A percentile compares a stretch with the other conserved stretches of the same genome.
These are phyloP conservation scores for Corymbia calophylla DNA, from an alignment of 441 rosid genomes.

Conservation along the genomic window DNA sequence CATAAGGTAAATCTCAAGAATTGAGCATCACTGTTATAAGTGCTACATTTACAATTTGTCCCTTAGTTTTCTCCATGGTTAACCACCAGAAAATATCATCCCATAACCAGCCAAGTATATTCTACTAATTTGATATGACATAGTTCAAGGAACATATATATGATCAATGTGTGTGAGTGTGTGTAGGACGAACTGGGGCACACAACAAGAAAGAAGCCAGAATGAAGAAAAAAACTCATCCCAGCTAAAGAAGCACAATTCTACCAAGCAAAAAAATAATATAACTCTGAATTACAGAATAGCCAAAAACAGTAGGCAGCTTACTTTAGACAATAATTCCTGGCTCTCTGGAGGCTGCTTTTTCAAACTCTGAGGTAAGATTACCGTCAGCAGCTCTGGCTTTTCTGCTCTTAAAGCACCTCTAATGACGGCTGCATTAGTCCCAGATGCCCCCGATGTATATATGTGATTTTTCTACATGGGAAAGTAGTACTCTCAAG, in stretches of 20 bases:
- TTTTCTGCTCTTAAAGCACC: slow-evolving; percentile 96
- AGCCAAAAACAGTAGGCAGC: neutral
- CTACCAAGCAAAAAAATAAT: neutral
- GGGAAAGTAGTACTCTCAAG: neutral
- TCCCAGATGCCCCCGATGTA: slow-evolving; percentile 97
- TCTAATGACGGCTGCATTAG: slow-evolving; percentile 97
- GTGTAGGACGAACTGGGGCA: neutral
- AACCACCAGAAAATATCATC: neutral
- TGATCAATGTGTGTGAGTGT: neutral
- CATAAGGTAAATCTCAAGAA: neutral
- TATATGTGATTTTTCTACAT: slow-evolving; percentile 93
- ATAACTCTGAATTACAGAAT: neutral
- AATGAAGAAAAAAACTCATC: neutral
- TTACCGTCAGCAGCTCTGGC: slow-evolving; percentile 88
- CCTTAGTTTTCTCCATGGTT: neutral
- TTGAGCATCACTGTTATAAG: neutral
- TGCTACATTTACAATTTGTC: neutral
- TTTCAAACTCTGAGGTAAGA: slow-evolving; percentile 84
- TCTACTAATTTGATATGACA: neutral
- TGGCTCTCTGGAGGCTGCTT: slow-evolving; percentile 98
- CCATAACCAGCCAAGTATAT: neutral
- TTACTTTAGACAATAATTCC: slow-evolving; percentile 79
- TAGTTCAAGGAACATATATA: neutral
- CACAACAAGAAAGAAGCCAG: neutral
- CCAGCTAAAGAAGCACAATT: neutral